Conservation (phyloP, 495 filamentous ascomycete genomes). For the Penicillium bovifimosum region DNA sequence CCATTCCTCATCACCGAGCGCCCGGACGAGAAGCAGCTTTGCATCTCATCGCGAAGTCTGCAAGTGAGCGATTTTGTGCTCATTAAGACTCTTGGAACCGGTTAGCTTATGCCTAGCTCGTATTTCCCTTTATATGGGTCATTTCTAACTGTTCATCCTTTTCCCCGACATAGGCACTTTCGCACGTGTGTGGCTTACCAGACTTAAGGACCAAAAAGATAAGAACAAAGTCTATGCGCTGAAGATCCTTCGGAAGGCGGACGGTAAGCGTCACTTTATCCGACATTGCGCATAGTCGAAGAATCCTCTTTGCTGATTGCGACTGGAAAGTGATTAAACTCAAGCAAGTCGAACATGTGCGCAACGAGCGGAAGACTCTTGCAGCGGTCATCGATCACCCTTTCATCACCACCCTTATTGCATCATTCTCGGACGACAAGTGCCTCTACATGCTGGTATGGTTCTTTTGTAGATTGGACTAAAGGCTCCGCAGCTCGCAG, state of each 20-base stretch:
- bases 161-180: slow-evolving; percentile 67
- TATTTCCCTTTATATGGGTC: slow-evolving; percentile 5
- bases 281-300: not conserved
- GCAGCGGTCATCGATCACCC: slow-evolving; percentile 86
- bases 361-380: slow-evolving; percentile 85
- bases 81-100: slow-evolving; percentile 86
- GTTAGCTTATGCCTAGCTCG: slow-evolving; percentile 36
- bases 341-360: slow-evolving; percentile 97
- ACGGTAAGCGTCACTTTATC: slow-evolving; percentile 43
- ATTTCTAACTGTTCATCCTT: slow-evolving; percentile 29
- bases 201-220: slow-evolving; percentile 53
- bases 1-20: slow-evolving; percentile 50
- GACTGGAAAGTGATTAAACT: slow-evolving; percentile 70
- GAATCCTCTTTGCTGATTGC: slow-evolving; percentile 10
- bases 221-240: slow-evolving; percentile 80
- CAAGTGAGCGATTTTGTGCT: slow-evolving; percentile 72
- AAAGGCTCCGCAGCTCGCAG: not conserved
- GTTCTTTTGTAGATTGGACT: not conserved
- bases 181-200: slow-evolving; percentile 86
- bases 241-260: slow-evolving; percentile 87
- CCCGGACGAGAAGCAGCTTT: slow-evolving; percentile 53
- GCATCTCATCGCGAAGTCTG: slow-evolving; percentile 49
- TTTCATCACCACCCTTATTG: slow-evolving; percentile 88
- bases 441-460: slow-evolving; percentile 87
- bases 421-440: slow-evolving; percentile 84